phyloP scores from a whole-genome alignment of 2,329 filamentous ascomycete genomes.

The Colletotrichum tanaceti region DNA sequence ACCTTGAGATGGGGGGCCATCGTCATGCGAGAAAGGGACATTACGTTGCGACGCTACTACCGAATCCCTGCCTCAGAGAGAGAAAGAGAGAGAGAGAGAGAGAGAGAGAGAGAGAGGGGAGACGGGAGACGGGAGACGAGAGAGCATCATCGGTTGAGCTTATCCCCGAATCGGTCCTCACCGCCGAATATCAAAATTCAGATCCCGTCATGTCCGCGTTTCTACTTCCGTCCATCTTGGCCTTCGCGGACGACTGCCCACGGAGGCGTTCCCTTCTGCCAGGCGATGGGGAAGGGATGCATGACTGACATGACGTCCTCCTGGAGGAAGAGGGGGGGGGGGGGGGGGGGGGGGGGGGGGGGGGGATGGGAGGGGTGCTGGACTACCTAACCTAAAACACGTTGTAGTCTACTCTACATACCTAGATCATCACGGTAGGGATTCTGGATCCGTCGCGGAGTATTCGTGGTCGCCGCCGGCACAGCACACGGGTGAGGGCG shows the following conservation, averaged over 20 bases:
- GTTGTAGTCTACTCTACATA: too few species aligned
- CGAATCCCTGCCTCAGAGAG: not conserved
- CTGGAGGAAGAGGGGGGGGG: too few species aligned
- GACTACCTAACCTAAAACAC: not conserved
- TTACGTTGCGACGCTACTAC: constrained; percentile 23
- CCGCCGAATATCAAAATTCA: constrained; percentile 32
- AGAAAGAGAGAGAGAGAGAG: not conserved
- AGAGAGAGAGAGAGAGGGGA: too few species aligned
- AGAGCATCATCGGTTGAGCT: constrained; percentile 13
- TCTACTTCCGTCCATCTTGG: constrained; percentile 19
- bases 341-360: too few species aligned
- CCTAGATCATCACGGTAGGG: constrained; percentile 1
- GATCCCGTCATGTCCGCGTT: constrained; percentile 9
- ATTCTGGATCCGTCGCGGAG: not conserved
- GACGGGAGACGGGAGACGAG: not conserved
- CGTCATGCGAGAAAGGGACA: constrained; percentile 28
- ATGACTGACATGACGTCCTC: not conserved
- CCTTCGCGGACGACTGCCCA: not conserved
- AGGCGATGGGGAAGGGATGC: not conserved
- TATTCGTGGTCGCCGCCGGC: not conserved
- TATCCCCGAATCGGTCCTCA: constrained; percentile 24
- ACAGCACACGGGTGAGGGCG: not conserved
- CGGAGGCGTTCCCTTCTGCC: constrained; percentile 5
- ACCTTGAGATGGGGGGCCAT: constrained; percentile 15
- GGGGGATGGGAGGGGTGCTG: not conserved